Percentiles rank a stretch among this genome's conserved stretches.
These are phyloP conservation scores for Atalantia buxifolia DNA, from an alignment of 345 rosid genomes.

Conservation along the genomic window DNA sequence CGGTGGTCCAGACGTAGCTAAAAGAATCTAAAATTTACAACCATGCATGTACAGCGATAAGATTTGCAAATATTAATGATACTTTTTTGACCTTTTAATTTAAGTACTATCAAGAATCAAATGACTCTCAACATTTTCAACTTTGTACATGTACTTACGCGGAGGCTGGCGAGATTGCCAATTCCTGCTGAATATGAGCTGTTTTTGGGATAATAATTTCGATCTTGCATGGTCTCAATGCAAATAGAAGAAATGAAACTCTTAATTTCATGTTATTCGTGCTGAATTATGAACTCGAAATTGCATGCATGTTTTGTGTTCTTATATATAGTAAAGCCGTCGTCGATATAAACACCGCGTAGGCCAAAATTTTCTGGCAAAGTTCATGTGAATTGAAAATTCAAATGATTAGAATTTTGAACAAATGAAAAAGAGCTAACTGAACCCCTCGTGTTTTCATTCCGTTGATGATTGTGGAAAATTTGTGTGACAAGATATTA, in stretches of 20 bases:
- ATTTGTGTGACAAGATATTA: neutral
- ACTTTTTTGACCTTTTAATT: neutral
- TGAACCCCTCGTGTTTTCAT: neutral
- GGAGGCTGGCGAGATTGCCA: neutral
- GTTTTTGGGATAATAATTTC: neutral
- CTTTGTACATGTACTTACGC: neutral
- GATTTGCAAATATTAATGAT: neutral
- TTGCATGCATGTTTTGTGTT: neutral
- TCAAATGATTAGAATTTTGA: neutral
- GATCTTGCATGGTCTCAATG: neutral
- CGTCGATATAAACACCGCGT: neutral
- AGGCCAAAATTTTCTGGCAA: neutral
- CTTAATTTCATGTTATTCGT: neutral
- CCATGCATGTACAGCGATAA: neutral
- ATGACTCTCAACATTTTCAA: too few relatives aligned
- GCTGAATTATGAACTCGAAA: neutral
- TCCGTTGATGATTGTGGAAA: neutral
- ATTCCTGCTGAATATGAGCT: neutral
- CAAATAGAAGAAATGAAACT: neutral
- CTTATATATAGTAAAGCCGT: neutral
- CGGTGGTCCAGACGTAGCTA: neutral
- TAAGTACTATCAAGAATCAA: too few relatives aligned
- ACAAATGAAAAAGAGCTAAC: neutral
- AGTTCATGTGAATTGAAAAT: neutral
- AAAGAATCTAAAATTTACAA: neutral